phyloP scores from a whole-genome alignment of 768 basidiomycete genomes.

The Cystofilobasidium capitatum region DNA sequence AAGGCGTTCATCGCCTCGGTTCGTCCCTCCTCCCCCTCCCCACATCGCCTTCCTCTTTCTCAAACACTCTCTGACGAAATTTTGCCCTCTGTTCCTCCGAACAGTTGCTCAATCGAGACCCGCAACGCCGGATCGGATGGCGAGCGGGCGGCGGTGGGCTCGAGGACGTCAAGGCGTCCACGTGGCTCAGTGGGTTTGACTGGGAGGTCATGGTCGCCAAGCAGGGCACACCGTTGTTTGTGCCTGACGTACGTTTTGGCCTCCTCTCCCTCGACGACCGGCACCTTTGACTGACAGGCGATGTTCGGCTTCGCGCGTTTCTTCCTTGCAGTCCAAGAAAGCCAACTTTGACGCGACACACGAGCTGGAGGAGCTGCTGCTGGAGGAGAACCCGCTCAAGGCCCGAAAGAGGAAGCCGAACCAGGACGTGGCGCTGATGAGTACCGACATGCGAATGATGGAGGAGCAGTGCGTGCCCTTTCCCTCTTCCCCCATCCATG shows the following conservation, averaged over 20 bases:
- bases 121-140: constrained; percentile 68
- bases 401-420: constrained; percentile 84
- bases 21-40: not conserved
- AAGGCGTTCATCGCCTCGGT: not conserved
- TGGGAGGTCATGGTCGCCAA: constrained; percentile 69
- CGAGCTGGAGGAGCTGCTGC: constrained; percentile 85
- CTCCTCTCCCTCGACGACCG: not conserved
- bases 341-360: constrained; percentile 99
- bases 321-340: constrained; percentile 68
- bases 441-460: constrained; percentile 91
- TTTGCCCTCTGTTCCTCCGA: not conserved
- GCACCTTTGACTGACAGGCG: not conserved
- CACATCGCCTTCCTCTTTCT: not conserved
- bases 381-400: constrained; percentile 95
- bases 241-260: constrained; percentile 68
- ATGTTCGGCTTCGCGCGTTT: constrained; percentile 2
- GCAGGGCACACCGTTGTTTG: constrained; percentile 62
- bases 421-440: constrained; percentile 74
- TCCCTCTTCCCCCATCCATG: constrained; percentile 5
- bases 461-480: constrained; percentile 71
- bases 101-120: constrained; percentile 80
- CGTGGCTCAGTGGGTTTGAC: constrained; percentile 74
- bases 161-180: constrained; percentile 64
- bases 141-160: constrained; percentile 66
- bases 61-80: not conserved